Percentiles rank a stretch among this genome's conserved stretches.
phyloP scores from a whole-genome alignment of 805 yeast species.

The Hemisphaericaspora nanyangensis region DNA sequence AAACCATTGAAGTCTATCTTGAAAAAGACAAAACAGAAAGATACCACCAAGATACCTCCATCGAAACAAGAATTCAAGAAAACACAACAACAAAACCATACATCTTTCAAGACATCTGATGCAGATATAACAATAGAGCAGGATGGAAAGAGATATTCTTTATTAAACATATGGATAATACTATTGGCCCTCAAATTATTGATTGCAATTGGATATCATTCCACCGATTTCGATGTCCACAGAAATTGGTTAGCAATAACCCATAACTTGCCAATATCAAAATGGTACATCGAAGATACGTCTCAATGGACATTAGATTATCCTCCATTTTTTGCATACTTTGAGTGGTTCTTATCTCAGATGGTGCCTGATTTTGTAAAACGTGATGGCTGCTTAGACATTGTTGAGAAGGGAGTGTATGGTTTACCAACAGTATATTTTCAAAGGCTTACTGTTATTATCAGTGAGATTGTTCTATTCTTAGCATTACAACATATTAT shows the following conservation, averaged over 20 bases:
- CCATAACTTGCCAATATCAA: slow-evolving; percentile 58
- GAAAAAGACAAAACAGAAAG: neutral
- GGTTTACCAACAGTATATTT: slow-evolving; percentile 78
- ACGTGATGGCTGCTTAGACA: slow-evolving; percentile 73
- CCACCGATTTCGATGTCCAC: slow-evolving; percentile 97
- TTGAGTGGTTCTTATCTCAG: slow-evolving; percentile 76
- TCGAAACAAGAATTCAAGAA: neutral
- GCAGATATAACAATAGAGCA: neutral
- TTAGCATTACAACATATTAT: slow-evolving; percentile 69
- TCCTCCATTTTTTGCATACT: slow-evolving; percentile 97
- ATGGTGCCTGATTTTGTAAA: slow-evolving; percentile 62
- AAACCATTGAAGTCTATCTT: neutral
- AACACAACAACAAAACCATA: neutral
- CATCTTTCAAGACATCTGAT: neutral
- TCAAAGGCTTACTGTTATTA: slow-evolving; percentile 78
- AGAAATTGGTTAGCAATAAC: slow-evolving; percentile 97
- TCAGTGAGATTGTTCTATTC: slow-evolving; percentile 70
- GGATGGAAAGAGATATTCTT: slow-evolving; percentile 15
- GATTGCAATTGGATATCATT: slow-evolving; percentile 64
- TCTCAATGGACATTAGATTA: slow-evolving; percentile 94
- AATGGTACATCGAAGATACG: slow-evolving; percentile 82
- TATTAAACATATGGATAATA: slow-evolving; percentile 35
- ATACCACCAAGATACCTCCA: neutral
- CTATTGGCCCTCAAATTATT: slow-evolving; percentile 32
- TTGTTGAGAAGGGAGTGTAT: slow-evolving; percentile 61